phyloP scores from a whole-genome alignment of 2,329 filamentous ascomycete species.

The Fusarium globosum region DNA sequence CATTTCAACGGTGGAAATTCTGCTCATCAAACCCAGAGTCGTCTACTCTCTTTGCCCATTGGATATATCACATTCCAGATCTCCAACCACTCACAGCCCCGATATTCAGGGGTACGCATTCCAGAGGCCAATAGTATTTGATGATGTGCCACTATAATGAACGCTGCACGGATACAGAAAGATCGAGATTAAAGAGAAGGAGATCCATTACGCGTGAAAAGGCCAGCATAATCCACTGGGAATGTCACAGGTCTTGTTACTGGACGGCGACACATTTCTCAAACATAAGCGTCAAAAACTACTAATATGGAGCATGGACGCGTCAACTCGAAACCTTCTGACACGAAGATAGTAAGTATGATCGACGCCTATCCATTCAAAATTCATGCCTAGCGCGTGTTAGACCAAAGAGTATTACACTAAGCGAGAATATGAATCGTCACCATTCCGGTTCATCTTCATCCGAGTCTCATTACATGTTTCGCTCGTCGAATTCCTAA shows the following conservation, averaged over 20 bases:
- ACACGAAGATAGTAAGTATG: conserved; percentile 18
- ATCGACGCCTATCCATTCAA: conserved; percentile 24
- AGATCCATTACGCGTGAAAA: conserved; percentile 16
- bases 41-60: conserved; percentile 6
- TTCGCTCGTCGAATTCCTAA: conserved; percentile 17
- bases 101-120: conserved; percentile 35
- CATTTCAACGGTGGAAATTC: not conserved
- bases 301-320: conserved; percentile 28
- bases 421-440: conserved; percentile 14
- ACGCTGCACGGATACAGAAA: conserved; percentile 5
- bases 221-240: conserved; percentile 8
- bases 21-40: not conserved
- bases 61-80: conserved; percentile 29
- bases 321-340: conserved; percentile 37
- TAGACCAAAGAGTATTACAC: not conserved
- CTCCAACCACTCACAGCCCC: conserved; percentile 29
- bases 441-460: conserved; percentile 20
- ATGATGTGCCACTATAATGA: not conserved
- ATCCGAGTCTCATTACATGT: conserved; percentile 35
- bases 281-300: conserved; percentile 22
- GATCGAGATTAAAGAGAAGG: conserved; percentile 22
- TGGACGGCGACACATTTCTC: conserved; percentile 27
- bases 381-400: conserved; percentile 12
- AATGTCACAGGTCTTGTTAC: conserved; percentile 12
- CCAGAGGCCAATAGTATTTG: conserved; percentile 18